These are phyloP conservation scores for Mycena kentingensis DNA, from an alignment of 768 basidiomycete species.

Conservation along the genomic window DNA sequence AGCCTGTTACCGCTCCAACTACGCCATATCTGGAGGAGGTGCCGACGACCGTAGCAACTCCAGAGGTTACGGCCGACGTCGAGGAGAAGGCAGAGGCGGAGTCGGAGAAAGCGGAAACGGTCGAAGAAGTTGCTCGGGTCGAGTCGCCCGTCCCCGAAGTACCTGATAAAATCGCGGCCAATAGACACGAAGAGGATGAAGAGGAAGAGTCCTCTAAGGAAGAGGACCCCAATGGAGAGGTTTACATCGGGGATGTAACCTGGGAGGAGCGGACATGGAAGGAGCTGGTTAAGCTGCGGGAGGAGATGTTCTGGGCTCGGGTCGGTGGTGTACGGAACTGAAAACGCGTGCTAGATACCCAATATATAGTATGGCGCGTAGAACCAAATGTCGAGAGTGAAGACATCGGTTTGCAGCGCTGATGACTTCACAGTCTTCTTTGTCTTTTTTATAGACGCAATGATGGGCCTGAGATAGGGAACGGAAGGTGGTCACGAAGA, in stretches of 20 bases:
- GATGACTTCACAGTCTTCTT: too few species aligned
- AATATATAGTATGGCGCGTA: too few species aligned
- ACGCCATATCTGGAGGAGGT: neutral
- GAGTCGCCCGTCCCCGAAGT: constrained; percentile 12
- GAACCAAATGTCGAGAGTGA: too few species aligned
- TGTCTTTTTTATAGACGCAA: too few species aligned
- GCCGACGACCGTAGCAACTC: neutral
- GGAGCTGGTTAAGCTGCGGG: constrained; percentile 68
- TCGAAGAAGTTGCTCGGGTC: constrained; percentile 12
- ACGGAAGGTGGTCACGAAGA: too few species aligned
- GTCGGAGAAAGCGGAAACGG: constrained; percentile 13
- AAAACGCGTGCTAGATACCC: too few species aligned
- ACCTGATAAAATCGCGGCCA: constrained; percentile 5
- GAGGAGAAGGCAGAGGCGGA: constrained; percentile 9
- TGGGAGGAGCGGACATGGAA: constrained; percentile 91
- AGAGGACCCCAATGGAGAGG: constrained; percentile 33
- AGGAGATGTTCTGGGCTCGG: constrained; percentile 87
- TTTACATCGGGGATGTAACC: constrained; percentile 64
- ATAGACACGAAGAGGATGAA: constrained; percentile 14
- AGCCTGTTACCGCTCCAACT: neutral
- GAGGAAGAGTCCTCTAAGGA: constrained; percentile 10
- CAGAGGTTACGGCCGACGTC: constrained; percentile 1
- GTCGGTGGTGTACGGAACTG: constrained; percentile 53
- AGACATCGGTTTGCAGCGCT: too few species aligned
- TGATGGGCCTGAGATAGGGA: too few species aligned